A percentile compares a stretch with the other conserved stretches of the same genome.
phyloP scores from a whole-genome alignment of 345 rosid species.

The Gynandropsis gynandra region DNA sequence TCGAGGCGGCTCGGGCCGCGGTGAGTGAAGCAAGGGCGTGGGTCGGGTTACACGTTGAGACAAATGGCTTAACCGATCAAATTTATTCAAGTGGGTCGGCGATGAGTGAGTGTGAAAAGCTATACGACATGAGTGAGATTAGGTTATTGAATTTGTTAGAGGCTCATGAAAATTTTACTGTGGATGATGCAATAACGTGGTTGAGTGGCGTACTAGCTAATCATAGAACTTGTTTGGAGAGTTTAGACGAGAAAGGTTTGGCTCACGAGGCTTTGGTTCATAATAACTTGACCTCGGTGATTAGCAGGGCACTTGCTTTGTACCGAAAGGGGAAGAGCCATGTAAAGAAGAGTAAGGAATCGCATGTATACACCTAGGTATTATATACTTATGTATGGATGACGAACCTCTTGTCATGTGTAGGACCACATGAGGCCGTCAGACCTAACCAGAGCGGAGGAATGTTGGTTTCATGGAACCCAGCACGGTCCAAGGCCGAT shows the following conservation, averaged over 20 bases:
- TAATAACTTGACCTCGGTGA: constrained; percentile 33
- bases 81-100: constrained; percentile 19
- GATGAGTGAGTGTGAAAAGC: constrained; percentile 41
- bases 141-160: constrained; percentile 33
- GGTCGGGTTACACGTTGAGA: constrained; percentile 23
- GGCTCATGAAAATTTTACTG: constrained; percentile 23
- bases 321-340: constrained; percentile 15
- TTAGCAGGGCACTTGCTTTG: constrained; percentile 40
- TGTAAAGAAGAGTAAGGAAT: constrained; percentile 21
- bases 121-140: constrained; percentile 45
- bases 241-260: constrained; percentile 32
- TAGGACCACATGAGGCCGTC: constrained; percentile 15
- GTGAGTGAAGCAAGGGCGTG: constrained; percentile 27
- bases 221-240: constrained; percentile 57
- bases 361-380: no score
- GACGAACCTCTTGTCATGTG: neutral
- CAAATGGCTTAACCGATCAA: constrained; percentile 6
- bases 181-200: constrained; percentile 52
- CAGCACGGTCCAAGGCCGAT: constrained; percentile 27
- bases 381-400: no score
- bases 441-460: constrained; percentile 25
- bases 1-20: constrained; percentile 32
- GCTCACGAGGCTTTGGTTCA: constrained; percentile 19
- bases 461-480: constrained; percentile 38
- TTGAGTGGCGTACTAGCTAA: constrained; percentile 45